Evolutionary conservation across 2,329 filamentous ascomycete species (phyloP), one percentile per base, ranked within the genome.

Genomic region (Pyrenophora tritici-repentis): DNA sequence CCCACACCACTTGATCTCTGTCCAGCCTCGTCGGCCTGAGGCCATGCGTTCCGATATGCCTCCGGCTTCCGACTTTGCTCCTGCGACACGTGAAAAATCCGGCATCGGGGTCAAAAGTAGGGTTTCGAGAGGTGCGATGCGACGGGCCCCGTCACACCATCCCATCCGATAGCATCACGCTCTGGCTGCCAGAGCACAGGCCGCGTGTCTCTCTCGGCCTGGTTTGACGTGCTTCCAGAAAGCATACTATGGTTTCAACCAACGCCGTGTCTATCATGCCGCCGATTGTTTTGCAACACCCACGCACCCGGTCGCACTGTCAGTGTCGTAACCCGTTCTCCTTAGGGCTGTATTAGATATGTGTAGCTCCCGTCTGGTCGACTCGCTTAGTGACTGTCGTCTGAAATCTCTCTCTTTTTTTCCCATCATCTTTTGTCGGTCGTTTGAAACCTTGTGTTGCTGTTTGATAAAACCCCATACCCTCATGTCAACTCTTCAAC

Each of bases 401-500:
- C 38, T 20, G 35, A 9, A 33, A 42, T 52, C 48, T 18, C 29
- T 26, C 26, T 37, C 33, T 22, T 35, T 14, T 14, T 38, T 42
- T 39, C 37, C 47, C 34, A 33, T n/a, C 20, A 32, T 51, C 14
- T 35, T 44, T 20, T 41, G 29, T 35, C 47, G 18, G 24, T 39
- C 37, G 32, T 37, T 42, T 35, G 31, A 37, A 33, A 20, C 34
- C 17, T 44, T 49, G 39, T 17, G 46, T 35, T 18, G 12, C 29
- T 9, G 24, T 33, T 20, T 35, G 18, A 47, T 52, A 18, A 12
- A 39, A 35, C 32, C 37, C 37, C 29, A 37, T 34, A 42, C 29
- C 42, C 46, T 38, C 56, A 59, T 61, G 59, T 58, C 49, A 42
- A 38, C 18, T 32, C 35, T 48, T 22, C 42, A 44, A 39, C 34